Evolutionary conservation across 345 rosid genomes (phyloP), one percentile per base, ranked within the genome.

Genomic region (Draba incana): DNA sequence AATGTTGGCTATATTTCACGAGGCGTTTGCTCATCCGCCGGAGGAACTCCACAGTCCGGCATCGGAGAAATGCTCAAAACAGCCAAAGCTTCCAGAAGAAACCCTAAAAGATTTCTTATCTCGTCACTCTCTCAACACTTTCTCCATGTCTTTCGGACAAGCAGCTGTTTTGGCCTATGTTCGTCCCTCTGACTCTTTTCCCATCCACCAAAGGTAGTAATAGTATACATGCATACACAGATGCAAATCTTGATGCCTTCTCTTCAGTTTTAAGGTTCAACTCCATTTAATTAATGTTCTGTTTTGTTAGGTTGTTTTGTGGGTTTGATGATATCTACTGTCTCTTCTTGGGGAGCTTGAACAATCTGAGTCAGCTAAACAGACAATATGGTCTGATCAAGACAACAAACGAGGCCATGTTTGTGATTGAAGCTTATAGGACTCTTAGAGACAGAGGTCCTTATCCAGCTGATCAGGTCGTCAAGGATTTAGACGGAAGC

Each of bases 361-460:
- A 84, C 87, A 93, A 90, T 45, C 77, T 87, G 3, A 77, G 71
- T 57, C 79, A 84, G 44, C 82, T 93, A 53, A 90, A 76, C 44
- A 84, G 65, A 73, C 96, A 88, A 44, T 93, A 93, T 56, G 98
- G 98, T 41, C 83, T 93, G 1, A 74, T 89, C 7, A 93, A 87
- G 83, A 79, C 84, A 41, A 75, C 81, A 50, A 81, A 88, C 47
- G 97, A 93, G 78, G 96, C 97, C 47, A 78, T 83, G 90, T 77
- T 93, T 68, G 84, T 91, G 43, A 87, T 90, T 28, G 96, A 90
- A 76, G 96, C 96, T 4, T 93, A 93, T 27, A 75, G 86, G 68
- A 93, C 98, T 1, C 84, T 93, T 8, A 77, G 98, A 55, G 97
- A 93, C 81, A 78, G 98, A 28, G 97, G 98, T 33, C 98, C 98